Conservation (phyloP, 2,329 filamentous ascomycete species). For the Plectosphaerella sp. region DNA sequence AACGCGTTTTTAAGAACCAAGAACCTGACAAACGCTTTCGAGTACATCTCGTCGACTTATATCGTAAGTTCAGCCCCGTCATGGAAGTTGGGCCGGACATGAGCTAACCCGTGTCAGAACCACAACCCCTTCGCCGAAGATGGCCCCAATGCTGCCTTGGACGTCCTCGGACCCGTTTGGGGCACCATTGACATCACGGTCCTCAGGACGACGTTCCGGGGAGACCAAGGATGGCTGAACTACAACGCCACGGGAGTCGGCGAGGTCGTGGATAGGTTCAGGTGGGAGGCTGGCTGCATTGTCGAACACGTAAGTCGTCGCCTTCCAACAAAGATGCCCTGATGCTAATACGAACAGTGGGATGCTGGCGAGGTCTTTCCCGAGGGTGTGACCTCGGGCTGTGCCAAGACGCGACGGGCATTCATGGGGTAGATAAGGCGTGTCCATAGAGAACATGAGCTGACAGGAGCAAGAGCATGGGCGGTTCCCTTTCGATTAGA, state of each 20-base stretch:
- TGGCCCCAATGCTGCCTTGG: constrained; percentile 15
- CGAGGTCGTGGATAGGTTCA: constrained; percentile 11
- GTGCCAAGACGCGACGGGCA: neutral
- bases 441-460: neutral
- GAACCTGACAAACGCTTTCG: constrained; percentile 18
- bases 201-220: constrained; percentile 5
- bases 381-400: neutral
- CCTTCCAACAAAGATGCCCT: neutral
- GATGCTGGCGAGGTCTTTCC: neutral
- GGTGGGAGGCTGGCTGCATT: constrained; percentile 14
- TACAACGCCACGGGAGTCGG: constrained; percentile 8
- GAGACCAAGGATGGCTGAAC: constrained; percentile 12
- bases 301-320: constrained; percentile 10
- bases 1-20: constrained; percentile 18
- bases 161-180: constrained; percentile 19
- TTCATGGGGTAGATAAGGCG: neutral
- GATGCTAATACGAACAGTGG: neutral
- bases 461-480: no score
- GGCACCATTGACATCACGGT: constrained; percentile 16
- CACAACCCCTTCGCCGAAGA: constrained; percentile 16
- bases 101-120: constrained; percentile 8
- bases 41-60: constrained; percentile 18
- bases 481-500: no score
- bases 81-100: neutral
- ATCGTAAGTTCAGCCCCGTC: constrained; percentile 11